Evolutionary conservation across 2,329 filamentous ascomycete species (phyloP).

Genomic region (Camptophora hylomeconis): DNA sequence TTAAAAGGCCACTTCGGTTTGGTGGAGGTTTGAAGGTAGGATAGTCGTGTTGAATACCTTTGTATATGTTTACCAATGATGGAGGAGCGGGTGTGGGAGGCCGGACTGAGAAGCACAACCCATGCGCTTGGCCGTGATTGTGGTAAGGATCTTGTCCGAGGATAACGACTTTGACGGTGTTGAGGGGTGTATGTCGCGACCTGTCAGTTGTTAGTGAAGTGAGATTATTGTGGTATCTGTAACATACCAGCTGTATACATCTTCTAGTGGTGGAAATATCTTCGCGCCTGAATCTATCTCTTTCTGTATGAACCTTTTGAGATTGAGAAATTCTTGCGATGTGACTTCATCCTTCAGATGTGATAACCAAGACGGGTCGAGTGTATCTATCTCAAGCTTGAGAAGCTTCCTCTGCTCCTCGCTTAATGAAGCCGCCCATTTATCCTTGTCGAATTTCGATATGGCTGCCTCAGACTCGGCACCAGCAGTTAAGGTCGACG

Average conservation of each 20-base stretch:
- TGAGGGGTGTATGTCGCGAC: constrained; percentile 85
- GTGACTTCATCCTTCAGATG: constrained; percentile 77
- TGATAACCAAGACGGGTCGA: constrained; percentile 83
- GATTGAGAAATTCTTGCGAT: constrained; percentile 64
- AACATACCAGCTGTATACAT: constrained; percentile 85
- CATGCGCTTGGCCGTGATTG: constrained; percentile 88
- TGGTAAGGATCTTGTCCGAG: constrained; percentile 96
- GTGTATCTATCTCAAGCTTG: constrained; percentile 77
- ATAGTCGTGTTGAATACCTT: constrained; percentile 74
- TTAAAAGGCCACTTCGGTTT: constrained; percentile 69
- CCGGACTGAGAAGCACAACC: constrained; percentile 87
- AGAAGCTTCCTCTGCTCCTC: constrained; percentile 72
- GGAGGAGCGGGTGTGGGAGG: constrained; percentile 80
- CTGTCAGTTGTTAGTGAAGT: constrained; percentile 32
- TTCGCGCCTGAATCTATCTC: constrained; percentile 63
- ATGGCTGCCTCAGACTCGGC: constrained; percentile 16
- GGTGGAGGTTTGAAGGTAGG: constrained; percentile 63
- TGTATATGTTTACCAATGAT: constrained; percentile 90
- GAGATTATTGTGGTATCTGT: not conserved
- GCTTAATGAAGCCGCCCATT: constrained; percentile 71
- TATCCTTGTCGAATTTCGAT: constrained; percentile 68
- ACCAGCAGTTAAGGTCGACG: constrained; percentile 21
- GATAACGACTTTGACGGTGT: constrained; percentile 82
- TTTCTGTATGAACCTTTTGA: constrained; percentile 75
- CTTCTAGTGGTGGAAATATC: constrained; percentile 74